Conservation (phyloP, 495 filamentous ascomycete species). For the Recurvomyces mirabilis region DNA sequence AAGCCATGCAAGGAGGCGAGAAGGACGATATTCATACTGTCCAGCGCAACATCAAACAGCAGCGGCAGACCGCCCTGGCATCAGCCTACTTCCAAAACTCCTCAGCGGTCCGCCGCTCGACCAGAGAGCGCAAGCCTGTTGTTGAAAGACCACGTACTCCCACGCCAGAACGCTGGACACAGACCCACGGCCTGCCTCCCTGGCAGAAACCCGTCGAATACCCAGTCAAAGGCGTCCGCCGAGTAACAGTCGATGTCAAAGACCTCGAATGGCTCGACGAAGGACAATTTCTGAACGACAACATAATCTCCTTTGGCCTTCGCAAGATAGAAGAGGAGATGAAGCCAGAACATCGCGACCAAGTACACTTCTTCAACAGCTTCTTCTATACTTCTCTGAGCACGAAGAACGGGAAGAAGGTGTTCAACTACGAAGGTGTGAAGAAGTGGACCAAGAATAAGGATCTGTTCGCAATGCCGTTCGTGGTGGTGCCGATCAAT, state of each 20-base stretch:
- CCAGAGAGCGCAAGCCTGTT: neutral
- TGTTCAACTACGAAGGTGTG: slow-evolving; percentile 70
- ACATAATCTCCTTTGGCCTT: slow-evolving; percentile 77
- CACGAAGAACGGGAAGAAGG: slow-evolving; percentile 41
- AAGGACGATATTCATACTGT: neutral
- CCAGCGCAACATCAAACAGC: neutral
- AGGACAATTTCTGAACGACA: slow-evolving; percentile 85
- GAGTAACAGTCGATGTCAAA: slow-evolving; percentile 61
- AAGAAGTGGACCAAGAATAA: slow-evolving; percentile 81
- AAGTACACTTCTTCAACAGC: slow-evolving; percentile 79
- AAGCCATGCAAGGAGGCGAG: neutral
- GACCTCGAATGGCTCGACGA: slow-evolving; percentile 75
- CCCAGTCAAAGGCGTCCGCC: slow-evolving; percentile 52
- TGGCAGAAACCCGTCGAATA: slow-evolving; percentile 54
- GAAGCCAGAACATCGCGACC: slow-evolving; percentile 34
- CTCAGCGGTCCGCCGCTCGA: no score
- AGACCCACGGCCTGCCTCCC: slow-evolving; percentile 5
- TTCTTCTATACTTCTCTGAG: slow-evolving; percentile 78
- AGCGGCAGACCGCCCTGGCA: neutral
- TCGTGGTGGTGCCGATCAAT: slow-evolving; percentile 84
- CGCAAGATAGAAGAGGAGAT: slow-evolving; percentile 29
- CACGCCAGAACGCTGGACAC: slow-evolving; percentile 9
- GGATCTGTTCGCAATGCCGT: slow-evolving; percentile 77
- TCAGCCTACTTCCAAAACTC: neutral
- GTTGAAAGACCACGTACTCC: slow-evolving; percentile 2